Evolutionary conservation across 345 rosid genomes (phyloP), one percentile per base, ranked within the genome.

Genomic region (Dimocarpus longan): DNA sequence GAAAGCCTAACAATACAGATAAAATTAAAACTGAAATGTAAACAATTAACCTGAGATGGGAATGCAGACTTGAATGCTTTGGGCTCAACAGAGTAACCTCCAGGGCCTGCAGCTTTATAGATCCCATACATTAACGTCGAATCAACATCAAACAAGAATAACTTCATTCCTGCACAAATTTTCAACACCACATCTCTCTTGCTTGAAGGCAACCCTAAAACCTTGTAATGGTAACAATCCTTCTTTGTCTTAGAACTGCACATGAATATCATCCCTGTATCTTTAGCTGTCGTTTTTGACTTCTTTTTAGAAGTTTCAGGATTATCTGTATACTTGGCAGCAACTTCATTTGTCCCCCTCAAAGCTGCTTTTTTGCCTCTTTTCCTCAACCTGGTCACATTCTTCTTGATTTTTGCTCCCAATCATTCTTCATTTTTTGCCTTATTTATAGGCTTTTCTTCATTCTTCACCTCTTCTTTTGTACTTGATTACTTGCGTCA

Each of bases 121-220:
- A 84, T 80, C 24, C 86, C 86, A 78, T 78, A 71, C 75, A 84
- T 56, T 71, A 80, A 57, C 59, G 78, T 84, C 71, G 54, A 70
- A 57, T 84, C 84, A 70, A 69, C 52, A 75, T 84, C 75, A 66
- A 69, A 84, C 81, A 80, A 78, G 75, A 84, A 84, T 48, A 84
- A 70, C 74, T 65, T 80, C 82, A 80, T 84, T 57, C 86, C 86
- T 78, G 70, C 68, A 42, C 48, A 43, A 48, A 84, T 78, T 71
- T 78, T 28, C 62, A 77, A 67, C 32, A 78, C 86, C 3, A 39
- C 26, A 44, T 80, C 86, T 68, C 80, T 84, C 70, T 74, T 84
- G 73, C 67, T 59, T 26, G 82, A 43, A 80, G 86, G 84, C 77
- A 80, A 75, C 71, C 86, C 86, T 42, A 84, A 84, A 78, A 84